Evolutionary conservation across 2,329 filamentous ascomycete species (phyloP).

Genomic region (Talaromyces sp.): DNA sequence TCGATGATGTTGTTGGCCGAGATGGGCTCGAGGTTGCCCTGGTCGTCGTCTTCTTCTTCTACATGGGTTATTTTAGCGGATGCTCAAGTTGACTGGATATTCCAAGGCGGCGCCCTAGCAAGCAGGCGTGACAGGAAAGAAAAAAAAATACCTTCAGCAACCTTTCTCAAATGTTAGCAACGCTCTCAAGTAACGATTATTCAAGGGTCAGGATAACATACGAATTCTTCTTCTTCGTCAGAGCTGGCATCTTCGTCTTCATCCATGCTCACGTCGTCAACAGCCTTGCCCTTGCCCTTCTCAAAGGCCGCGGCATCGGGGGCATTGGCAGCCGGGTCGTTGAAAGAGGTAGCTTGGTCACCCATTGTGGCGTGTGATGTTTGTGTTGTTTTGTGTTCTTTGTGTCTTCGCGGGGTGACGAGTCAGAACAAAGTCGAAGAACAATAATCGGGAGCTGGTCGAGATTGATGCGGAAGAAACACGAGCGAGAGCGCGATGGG

Average conservation of each 20-base stretch:
- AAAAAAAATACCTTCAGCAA: not conserved
- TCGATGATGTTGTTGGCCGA: conserved; percentile 81
- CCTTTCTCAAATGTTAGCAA: not conserved
- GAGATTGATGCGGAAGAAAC: not conserved
- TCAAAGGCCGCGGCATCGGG: conserved; percentile 42
- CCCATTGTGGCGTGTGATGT: conserved; percentile 29
- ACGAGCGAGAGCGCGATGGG: not conserved
- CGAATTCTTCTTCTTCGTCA: conserved; percentile 44
- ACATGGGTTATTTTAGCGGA: not conserved
- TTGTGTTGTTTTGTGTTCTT: not conserved
- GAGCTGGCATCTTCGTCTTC: conserved; percentile 52
- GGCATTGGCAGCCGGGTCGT: conserved; percentile 35
- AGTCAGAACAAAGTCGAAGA: not conserved
- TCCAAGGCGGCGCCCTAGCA: not conserved
- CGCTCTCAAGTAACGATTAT: not conserved
- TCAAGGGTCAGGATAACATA: conserved; percentile 16
- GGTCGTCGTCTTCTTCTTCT: conserved; percentile 64
- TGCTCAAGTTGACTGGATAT: not conserved
- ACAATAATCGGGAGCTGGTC: not conserved
- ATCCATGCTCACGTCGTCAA: conserved; percentile 30
- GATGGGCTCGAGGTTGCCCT: conserved; percentile 81
- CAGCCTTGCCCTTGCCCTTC: conserved; percentile 87
- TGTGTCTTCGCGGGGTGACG: not conserved
- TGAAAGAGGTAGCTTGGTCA: conserved; percentile 22
- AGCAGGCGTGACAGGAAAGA: not conserved